Percentiles rank a stretch among this genome's conserved stretches.
Conservation (phyloP, 495 filamentous ascomycete species). For the Penicillium lividum region DNA sequence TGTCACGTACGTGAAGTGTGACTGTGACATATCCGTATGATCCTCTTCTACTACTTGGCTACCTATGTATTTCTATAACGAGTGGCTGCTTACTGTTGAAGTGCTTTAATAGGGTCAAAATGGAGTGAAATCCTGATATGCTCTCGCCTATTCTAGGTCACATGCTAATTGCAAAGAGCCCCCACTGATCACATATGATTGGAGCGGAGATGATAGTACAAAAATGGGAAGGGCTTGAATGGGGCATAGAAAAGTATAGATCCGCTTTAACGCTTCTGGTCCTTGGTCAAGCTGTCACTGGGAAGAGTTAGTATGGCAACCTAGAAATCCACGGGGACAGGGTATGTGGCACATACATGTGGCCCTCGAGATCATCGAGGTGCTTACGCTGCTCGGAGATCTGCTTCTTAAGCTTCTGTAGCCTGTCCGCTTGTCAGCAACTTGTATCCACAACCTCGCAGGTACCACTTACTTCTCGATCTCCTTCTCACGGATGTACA, state of each 20-base stretch:
- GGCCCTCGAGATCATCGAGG: constrained; percentile 76
- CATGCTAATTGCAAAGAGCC: constrained; percentile 1
- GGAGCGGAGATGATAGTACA: constrained; percentile 9
- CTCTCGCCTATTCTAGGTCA: constrained; percentile 11
- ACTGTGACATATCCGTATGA: too few species aligned
- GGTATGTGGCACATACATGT: constrained; percentile 59
- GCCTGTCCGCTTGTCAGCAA: constrained; percentile 34
- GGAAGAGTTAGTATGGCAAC: constrained; percentile 9
- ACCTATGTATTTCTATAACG: not conserved
- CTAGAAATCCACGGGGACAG: too few species aligned
- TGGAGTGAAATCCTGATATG: constrained; percentile 17
- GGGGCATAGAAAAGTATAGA: not conserved
- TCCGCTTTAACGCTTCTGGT: constrained; percentile 12
- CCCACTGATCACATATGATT: not conserved
- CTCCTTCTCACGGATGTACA: constrained; percentile 81
- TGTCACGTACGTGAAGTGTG: too few species aligned
- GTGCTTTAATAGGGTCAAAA: not conserved
- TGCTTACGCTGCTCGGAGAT: constrained; percentile 76
- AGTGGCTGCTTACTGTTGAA: not conserved
- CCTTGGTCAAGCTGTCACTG: constrained; percentile 26
- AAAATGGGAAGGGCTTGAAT: not conserved
- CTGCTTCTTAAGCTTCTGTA: constrained; percentile 69
- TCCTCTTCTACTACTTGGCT: too few species aligned
- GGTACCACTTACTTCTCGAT: constrained; percentile 64
- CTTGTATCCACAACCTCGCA: not conserved